These are phyloP conservation scores for Geosmithia flava DNA, from an alignment of 2,329 filamentous ascomycete species.

Conservation along the genomic window DNA sequence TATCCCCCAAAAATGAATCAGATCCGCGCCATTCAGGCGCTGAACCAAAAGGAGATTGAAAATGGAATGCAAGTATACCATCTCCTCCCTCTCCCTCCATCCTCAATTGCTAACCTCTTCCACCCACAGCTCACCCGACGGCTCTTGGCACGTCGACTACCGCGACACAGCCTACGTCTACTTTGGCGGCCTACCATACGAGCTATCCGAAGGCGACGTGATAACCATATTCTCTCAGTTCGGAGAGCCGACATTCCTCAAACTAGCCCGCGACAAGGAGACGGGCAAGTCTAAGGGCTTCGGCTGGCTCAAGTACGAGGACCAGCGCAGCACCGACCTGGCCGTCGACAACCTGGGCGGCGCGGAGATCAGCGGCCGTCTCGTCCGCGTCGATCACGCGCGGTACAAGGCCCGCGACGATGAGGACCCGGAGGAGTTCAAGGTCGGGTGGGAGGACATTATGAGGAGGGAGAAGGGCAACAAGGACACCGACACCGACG, in stretches of 20 bases:
- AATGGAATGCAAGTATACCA: constrained; percentile 56
- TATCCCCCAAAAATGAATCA: constrained; percentile 60
- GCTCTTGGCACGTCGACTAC: constrained; percentile 96
- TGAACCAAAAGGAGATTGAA: constrained; percentile 92
- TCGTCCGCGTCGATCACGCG: constrained; percentile 83
- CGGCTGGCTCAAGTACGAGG: constrained; percentile 95
- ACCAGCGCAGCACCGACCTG: constrained; percentile 89
- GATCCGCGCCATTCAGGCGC: constrained; percentile 80
- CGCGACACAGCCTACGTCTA: constrained; percentile 95
- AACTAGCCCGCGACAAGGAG: constrained; percentile 88
- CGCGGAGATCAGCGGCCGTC: constrained; percentile 65
- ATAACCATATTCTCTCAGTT: constrained; percentile 96
- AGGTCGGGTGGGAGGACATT: constrained; percentile 48
- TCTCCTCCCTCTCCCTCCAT: background rate
- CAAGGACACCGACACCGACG: constrained; percentile 29
- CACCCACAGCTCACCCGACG: constrained; percentile 56
- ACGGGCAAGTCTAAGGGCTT: constrained; percentile 93
- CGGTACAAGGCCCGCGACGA: constrained; percentile 83
- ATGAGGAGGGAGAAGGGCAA: constrained; percentile 35
- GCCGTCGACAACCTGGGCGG: constrained; percentile 94
- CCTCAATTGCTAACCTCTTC: constrained; percentile 13
- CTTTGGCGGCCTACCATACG: constrained; percentile 86
- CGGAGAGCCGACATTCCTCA: constrained; percentile 87
- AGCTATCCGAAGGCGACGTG: constrained; percentile 89
- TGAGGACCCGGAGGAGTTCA: constrained; percentile 48